Evolutionary conservation across 176 grass and related monocot genomes (phyloP), one percentile per base, ranked within the genome.

Genomic region (Tuctoria greenei): DNA sequence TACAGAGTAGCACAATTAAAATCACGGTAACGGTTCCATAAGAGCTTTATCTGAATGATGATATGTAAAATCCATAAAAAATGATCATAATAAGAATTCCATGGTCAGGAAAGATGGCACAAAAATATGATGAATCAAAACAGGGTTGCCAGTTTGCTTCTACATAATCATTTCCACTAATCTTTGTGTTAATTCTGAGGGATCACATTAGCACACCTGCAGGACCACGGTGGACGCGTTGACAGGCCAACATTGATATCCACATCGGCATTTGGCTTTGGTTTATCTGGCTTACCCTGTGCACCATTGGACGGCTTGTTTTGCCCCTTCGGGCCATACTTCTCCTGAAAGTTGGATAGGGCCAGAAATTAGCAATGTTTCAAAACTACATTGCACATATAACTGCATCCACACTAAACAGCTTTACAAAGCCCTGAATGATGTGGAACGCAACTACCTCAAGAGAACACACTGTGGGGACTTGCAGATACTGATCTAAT

Each of bases 281-380:
- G 89, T 61, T 92, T 98, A n/a, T 98, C 87, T 17, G 77, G 69
- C 78, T 92, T 98, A 55, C 36, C 72, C 76, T 86, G 88, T 3
- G 61, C 25, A 56, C 73, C 84, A 25, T 16, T 65, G 58, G 83
- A 83, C 14, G 82, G 51, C 27, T 90, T 98, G 46, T 64, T 90
- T 64, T 86, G 79, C 81, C 81, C 88, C 78, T 98, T 98, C n/a
- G 95, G 95, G n/a, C 95, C 95, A 72, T 95, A 98, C 78, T 98
- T 98, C 55, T 94, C 95, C 95, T 98, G 76, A 50, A 89, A 60
- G 13, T 40, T 40, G 23, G 49, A 63, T 38, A 74, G 21, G 37
- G 20, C 24, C 1, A 71, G 18, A 60, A 73, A 70, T 59, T 7
- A 83, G 8, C 21, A n/a, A 16, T 6, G 5, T 60, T 27, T 70